Evolutionary conservation across 257 asterid species (phyloP), one percentile per base, ranked within the genome.

Genomic region (Perilla frutescens): DNA sequence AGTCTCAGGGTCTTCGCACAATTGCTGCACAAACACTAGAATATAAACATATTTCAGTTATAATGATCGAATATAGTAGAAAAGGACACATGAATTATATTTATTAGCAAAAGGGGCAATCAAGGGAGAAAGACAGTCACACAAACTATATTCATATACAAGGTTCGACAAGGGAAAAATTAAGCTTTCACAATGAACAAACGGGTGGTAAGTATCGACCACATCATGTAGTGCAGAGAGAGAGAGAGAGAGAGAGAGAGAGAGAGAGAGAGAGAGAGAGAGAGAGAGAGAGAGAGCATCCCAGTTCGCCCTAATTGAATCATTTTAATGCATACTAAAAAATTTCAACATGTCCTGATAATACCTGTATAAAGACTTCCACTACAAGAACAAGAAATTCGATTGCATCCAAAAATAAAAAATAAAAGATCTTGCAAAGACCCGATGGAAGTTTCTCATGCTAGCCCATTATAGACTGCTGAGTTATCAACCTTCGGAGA

Each of bases 21-120:
- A 77, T 40, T 66, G 76, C 84, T 83, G 88, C 96, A 89, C 92
- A 89, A 80, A 79, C 92, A 87, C 96, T 89, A 66, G 45, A 80
- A 83, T 13, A 58, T 58, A 62, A 61, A 59, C 1, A 65, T 29
- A 34, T 62, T 57, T 55, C 47, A 72, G 57, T 75, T 67, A 69
- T 11, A 39, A 57, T 6, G 45, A 69, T 49, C 61, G 3, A 8
- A 34, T 54, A 61, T 29, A n/a, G 26, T 54, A 34, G 8, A 15
- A 15, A 75, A 32, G 9, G 5, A 39, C 3, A 11, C 0, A 13
- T 31, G 12, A 48, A 14, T 39, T 3, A 41, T 39, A 47, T 29
- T 56, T 70, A 14, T 36, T 43, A 66, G 15, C 31, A 26, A n/a
- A 7, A 12, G 12, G 12, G 37, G 41, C 12, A 36, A 37, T 51